Percentiles rank a stretch among this genome's conserved stretches.
Conservation (phyloP, 345 rosid genomes). For the Eucalyptus lansdowneana region DNA sequence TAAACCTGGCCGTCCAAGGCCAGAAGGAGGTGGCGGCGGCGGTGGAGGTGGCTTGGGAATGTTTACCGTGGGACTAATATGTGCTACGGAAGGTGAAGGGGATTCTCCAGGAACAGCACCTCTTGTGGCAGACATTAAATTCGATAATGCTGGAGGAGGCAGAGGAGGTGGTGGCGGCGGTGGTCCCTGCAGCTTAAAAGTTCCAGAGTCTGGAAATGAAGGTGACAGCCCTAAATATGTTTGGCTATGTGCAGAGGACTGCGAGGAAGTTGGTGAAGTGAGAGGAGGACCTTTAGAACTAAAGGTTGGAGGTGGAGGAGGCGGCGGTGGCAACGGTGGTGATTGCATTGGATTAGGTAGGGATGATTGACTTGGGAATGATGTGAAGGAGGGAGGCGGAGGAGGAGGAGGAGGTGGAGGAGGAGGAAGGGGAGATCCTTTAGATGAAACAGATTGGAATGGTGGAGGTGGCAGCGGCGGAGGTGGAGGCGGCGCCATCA, state of each 20-base stretch:
- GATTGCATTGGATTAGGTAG: not conserved
- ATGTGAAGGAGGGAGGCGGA: constrained; percentile 8
- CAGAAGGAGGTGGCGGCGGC: not conserved
- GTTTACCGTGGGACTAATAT: not conserved
- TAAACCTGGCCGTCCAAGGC: not conserved
- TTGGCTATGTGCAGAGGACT: constrained; percentile 1
- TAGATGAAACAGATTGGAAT: not conserved
- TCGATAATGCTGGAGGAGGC: not conserved
- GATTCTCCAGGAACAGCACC: not conserved
- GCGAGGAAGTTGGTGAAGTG: constrained; percentile 24
- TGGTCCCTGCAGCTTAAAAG: constrained; percentile 6
- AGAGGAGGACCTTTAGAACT: not conserved
- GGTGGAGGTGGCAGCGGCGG: constrained; percentile 3
- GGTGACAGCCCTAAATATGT: not conserved
- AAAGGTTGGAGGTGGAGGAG: not conserved
- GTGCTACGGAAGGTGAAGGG: not conserved
- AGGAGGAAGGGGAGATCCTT: not conserved
- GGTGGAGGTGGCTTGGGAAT: not conserved
- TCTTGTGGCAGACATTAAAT: not conserved
- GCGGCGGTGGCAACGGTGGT: constrained; percentile 12
- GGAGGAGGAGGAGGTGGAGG: not conserved
- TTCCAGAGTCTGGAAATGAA: constrained; percentile 2
- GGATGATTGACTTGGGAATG: not conserved
- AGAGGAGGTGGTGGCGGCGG: constrained; percentile 9
- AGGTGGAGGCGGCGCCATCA: not conserved